These are phyloP conservation scores for Komagataella populi DNA, from an alignment of 805 yeast genomes.

Conservation along the genomic window DNA sequence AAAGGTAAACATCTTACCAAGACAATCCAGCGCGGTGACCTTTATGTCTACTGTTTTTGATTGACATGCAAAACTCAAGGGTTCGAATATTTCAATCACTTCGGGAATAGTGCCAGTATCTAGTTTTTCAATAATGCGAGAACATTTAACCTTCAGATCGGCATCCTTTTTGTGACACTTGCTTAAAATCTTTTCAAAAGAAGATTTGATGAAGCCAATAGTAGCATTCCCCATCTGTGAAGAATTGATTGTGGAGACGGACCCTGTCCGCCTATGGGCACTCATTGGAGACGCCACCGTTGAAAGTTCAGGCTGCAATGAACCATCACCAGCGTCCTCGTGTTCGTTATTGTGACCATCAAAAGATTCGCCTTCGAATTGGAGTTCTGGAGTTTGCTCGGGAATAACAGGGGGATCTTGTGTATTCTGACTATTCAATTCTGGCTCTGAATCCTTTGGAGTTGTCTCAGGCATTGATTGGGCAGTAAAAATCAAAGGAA, in stretches of 20 bases:
- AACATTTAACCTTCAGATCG: constrained; percentile 20
- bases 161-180: constrained; percentile 29
- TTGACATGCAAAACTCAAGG: constrained; percentile 66
- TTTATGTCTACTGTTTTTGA: constrained; percentile 51
- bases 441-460: neutral
- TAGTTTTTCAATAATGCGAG: constrained; percentile 28
- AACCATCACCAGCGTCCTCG: neutral
- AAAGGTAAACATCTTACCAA: constrained; percentile 82
- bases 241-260: constrained; percentile 6
- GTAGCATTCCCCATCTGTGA: constrained; percentile 10
- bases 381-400: neutral
- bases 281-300: neutral
- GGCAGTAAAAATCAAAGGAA: neutral
- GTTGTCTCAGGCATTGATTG: neutral
- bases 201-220: constrained; percentile 17
- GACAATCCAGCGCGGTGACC: constrained; percentile 66
- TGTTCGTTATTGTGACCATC: neutral
- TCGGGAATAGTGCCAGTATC: constrained; percentile 25
- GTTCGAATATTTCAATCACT: constrained; percentile 54
- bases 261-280: neutral
- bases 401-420: neutral
- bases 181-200: constrained; percentile 18
- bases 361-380: neutral
- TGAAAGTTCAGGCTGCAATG: neutral
- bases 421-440: neutral